Base-by-base conservation (phyloP, 805 yeast genomes). In the Starmerella sp. region DNA sequence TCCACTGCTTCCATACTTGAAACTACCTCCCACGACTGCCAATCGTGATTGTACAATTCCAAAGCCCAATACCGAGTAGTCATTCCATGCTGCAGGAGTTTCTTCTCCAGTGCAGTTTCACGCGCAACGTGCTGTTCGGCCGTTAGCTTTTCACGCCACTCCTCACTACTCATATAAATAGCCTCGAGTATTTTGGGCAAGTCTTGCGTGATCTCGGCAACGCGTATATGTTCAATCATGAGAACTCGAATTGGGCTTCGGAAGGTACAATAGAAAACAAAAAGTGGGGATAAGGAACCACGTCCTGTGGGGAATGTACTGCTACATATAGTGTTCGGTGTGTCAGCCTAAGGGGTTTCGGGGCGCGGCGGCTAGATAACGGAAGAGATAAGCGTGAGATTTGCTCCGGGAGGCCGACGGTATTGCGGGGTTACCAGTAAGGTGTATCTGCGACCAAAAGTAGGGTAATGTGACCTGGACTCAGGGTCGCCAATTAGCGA, bases 1-100 rank as follows among this genome's bases (percentile, higher is more conserved):
- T 38, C 73, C 36, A 71, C 62, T n/a, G 71, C 62, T 62, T 81
- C 82, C 45, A 66, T 75, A 34, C 78, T 76, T 6, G 78, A 48
- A 9, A 50, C 58, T 5, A 43, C 22, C 11, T 41, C 48, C 58
- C 72, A 39, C 72, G 69, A 37, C 65, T 60, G 56, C 42, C 64
- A 66, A 9, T 55, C 60, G 44, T 66, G 69, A 48, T 59, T 28
- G 34, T 13, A 53, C n/a, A 41, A 48, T 53, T 62, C 54, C 15
- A 65, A 54, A n/a, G 59, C 67, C 69, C 68, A 66, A 49, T 60
- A 57, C 22, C 63, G 61, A 29, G 63, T 57, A 38, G 43, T 51
- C 53, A 58, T 61, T 39, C 60, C 58, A 28, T 57, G 57, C 15
- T 51, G 37, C 31, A 51, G 48, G 8, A 51, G 58, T 39, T 38